phyloP scores from a whole-genome alignment of 2,329 filamentous ascomycete species.

The Xylariaceae sp. region DNA sequence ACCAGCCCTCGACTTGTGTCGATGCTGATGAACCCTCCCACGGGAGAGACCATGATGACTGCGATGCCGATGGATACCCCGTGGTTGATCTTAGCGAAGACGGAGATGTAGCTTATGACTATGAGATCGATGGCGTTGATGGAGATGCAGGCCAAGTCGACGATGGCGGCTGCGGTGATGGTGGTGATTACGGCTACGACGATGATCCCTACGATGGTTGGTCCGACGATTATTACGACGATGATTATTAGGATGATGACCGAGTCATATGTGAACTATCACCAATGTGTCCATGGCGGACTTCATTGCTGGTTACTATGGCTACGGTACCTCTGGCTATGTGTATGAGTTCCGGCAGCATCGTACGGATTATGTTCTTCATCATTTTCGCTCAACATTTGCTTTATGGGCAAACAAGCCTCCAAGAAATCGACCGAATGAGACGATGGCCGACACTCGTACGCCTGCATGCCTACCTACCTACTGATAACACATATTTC shows the following conservation, averaged over 20 bases:
- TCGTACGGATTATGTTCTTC: neutral
- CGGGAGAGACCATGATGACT: neutral
- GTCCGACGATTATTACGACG: neutral
- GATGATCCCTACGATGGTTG: neutral
- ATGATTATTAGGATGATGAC: neutral
- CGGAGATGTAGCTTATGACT: neutral
- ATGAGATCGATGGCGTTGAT: neutral
- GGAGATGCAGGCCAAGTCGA: neutral
- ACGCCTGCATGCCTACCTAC: too few species aligned
- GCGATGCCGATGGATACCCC: neutral
- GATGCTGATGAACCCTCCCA: neutral
- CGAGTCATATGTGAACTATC: neutral
- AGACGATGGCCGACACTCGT: too few species aligned
- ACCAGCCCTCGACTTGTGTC: neutral
- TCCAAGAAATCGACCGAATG: too few species aligned
- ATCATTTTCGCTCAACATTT: neutral
- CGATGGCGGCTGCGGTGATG: neutral
- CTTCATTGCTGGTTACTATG: neutral
- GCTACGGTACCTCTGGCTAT: neutral
- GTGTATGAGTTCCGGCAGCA: neutral
- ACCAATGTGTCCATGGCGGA: neutral
- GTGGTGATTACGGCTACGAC: neutral
- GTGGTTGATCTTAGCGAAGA: neutral
- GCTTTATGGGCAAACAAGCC: too few species aligned
- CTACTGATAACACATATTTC: too few species aligned